A percentile compares a stretch with the other conserved stretches of the same genome.
These are phyloP conservation scores for Endocarpon pusillum DNA, from an alignment of 495 filamentous ascomycete species.

Conservation along the genomic window DNA sequence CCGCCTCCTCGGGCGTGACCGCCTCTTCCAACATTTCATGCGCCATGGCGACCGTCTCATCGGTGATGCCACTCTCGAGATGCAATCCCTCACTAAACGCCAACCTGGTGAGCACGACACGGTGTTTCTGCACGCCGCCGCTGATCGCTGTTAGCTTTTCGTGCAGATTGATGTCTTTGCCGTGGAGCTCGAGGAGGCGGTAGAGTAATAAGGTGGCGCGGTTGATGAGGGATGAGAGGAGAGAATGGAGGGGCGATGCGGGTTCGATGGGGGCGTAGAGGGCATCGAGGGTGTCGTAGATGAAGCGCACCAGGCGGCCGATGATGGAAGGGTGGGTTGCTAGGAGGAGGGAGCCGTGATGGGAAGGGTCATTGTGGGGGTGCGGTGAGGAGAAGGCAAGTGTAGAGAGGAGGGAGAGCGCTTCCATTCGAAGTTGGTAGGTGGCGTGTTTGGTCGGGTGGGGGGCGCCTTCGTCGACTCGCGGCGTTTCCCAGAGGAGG, in stretches of 20 bases:
- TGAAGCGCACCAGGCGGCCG: constrained; percentile 40
- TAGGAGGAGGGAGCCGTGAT: constrained; percentile 34
- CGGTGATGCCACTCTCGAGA: constrained; percentile 47
- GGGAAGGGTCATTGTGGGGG: constrained; percentile 16
- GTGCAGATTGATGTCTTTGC: constrained; percentile 32
- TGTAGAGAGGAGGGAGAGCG: constrained; percentile 35
- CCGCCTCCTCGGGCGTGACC: constrained; percentile 54
- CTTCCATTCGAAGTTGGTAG: constrained; percentile 36
- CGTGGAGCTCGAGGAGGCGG: constrained; percentile 34
- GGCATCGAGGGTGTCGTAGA: constrained; percentile 44
- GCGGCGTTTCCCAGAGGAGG: constrained; percentile 39
- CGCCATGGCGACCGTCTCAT: constrained; percentile 48
- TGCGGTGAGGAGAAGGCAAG: constrained; percentile 23
- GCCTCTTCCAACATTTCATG: constrained; percentile 45
- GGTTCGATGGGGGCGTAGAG: constrained; percentile 39
- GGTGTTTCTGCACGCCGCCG: constrained; percentile 47
- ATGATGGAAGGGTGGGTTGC: constrained; percentile 36
- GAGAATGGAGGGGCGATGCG: constrained; percentile 17
- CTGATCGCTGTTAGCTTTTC: constrained; percentile 36
- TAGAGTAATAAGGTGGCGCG: constrained; percentile 42
- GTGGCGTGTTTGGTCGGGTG: constrained; percentile 33
- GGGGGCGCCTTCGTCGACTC: constrained; percentile 27
- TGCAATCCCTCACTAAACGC: constrained; percentile 47
- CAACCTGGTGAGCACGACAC: constrained; percentile 45
- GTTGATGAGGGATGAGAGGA: constrained; percentile 37